Evolutionary conservation across 1,284 basidiomycete genomes (phyloP).

Genomic region (Megacollybia platyphylla): DNA sequence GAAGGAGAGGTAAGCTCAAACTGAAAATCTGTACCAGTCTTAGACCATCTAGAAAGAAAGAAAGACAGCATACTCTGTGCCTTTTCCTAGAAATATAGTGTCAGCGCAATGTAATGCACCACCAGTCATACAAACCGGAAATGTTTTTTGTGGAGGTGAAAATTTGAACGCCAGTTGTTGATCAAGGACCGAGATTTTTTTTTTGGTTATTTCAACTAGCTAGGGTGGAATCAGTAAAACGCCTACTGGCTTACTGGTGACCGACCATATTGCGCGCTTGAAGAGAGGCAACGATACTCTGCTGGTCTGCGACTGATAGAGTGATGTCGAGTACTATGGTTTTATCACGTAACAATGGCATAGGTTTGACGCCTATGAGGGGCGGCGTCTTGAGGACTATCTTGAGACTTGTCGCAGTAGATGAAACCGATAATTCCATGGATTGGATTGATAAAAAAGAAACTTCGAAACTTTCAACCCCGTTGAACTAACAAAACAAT

Average conservation of each 20-base stretch:
- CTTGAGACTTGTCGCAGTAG: neutral
- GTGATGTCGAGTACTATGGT: too few relatives aligned
- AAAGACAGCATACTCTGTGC: neutral
- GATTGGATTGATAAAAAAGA: neutral
- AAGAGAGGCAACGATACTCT: too few relatives aligned
- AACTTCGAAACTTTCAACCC: neutral
- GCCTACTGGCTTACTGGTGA: neutral
- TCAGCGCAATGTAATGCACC: neutral
- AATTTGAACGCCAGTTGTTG: neutral
- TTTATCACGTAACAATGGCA: neutral
- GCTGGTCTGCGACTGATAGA: too few relatives aligned
- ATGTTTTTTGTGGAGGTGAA: neutral
- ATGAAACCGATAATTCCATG: neutral
- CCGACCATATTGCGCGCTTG: too few relatives aligned
- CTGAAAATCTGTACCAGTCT: neutral
- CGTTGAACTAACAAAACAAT: neutral
- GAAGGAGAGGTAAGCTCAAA: neutral
- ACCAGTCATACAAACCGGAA: neutral
- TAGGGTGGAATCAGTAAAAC: neutral
- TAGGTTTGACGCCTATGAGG: neutral
- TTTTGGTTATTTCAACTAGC: neutral
- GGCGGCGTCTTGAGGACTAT: neutral
- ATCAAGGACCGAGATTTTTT: neutral
- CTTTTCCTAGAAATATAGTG: neutral
- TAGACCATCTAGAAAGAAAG: neutral